Evolutionary conservation across 495 filamentous ascomycete species (phyloP).

Genomic region (Penicillium verhagenii): DNA sequence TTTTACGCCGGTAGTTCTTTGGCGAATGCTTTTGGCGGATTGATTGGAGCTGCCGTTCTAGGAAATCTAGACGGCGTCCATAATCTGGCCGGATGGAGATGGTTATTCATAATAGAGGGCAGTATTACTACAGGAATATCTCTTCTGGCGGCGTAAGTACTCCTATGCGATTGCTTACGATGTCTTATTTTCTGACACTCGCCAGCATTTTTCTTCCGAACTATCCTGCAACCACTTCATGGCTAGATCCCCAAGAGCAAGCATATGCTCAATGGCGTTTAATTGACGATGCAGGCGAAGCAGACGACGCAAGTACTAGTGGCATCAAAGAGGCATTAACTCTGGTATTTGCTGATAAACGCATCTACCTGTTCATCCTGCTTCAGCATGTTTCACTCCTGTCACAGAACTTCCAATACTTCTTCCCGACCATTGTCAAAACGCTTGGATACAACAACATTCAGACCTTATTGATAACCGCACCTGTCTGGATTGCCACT

Average conservation of each 20-base stretch:
- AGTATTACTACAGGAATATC: slow-evolving; percentile 32
- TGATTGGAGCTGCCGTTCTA: slow-evolving; percentile 57
- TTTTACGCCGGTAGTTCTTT: slow-evolving; percentile 63
- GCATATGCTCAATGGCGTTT: slow-evolving; percentile 69
- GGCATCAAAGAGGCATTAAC: slow-evolving; percentile 27
- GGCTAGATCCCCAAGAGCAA: slow-evolving; percentile 67
- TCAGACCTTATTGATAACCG: slow-evolving; percentile 69
- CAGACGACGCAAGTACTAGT: slow-evolving; percentile 47
- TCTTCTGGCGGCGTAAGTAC: slow-evolving; percentile 23
- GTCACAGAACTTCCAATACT: slow-evolving; percentile 67
- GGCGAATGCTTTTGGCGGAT: slow-evolving; percentile 62
- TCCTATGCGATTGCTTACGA: neutral
- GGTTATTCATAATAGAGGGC: slow-evolving; percentile 82
- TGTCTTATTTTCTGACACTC: slow-evolving; percentile 18
- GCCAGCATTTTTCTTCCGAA: slow-evolving; percentile 69
- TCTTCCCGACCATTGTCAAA: slow-evolving; percentile 79
- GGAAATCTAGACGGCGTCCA: slow-evolving; percentile 34
- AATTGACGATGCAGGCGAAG: slow-evolving; percentile 73
- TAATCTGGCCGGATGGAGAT: slow-evolving; percentile 63
- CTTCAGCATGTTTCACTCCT: slow-evolving; percentile 36
- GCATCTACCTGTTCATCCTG: slow-evolving; percentile 40
- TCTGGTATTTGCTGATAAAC: slow-evolving; percentile 31
- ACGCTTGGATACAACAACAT: slow-evolving; percentile 66
- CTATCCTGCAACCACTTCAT: slow-evolving; percentile 71
- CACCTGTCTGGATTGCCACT: slow-evolving; percentile 71